Conservation (phyloP, 192 early-diverging fungal genomes). For the Entophlyctis helioformis region DNA sequence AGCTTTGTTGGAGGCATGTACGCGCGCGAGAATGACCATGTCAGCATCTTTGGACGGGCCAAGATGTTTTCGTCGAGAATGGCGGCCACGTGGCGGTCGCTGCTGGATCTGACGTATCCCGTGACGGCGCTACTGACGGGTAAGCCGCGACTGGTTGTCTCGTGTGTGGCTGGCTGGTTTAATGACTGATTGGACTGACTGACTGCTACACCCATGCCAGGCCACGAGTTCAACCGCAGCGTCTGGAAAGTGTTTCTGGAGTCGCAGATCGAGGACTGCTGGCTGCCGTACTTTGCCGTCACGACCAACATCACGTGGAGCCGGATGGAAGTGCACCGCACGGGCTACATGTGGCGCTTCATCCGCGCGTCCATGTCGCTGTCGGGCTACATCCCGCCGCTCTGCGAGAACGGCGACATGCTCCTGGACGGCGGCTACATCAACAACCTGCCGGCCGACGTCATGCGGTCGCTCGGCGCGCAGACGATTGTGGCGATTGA, state of each 20-base stretch:
- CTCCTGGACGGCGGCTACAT: slow-evolving; percentile 98
- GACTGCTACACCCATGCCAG: slow-evolving; percentile 13
- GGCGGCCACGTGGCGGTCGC: slow-evolving; percentile 73
- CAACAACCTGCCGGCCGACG: slow-evolving; percentile 89
- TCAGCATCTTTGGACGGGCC: slow-evolving; percentile 73
- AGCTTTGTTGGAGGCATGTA: slow-evolving; percentile 92
- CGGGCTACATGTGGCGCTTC: slow-evolving; percentile 94
- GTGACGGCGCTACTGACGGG: slow-evolving; percentile 81
- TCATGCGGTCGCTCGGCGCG: slow-evolving; percentile 64
- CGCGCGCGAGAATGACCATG: slow-evolving; percentile 76
- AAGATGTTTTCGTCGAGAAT: slow-evolving; percentile 73
- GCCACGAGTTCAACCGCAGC: slow-evolving; percentile 90
- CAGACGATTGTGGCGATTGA: slow-evolving; percentile 89
- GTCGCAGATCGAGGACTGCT: slow-evolving; percentile 93
- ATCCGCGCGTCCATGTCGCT: slow-evolving; percentile 97
- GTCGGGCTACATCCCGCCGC: slow-evolving; percentile 86
- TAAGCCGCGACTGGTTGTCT: slow-evolving; percentile 4
- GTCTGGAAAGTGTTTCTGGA: slow-evolving; percentile 94
- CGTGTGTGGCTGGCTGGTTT: not conserved
- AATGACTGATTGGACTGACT: not conserved
- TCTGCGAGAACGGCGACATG: slow-evolving; percentile 94
- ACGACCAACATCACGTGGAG: slow-evolving; percentile 96
- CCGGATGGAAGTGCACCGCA: slow-evolving; percentile 80
- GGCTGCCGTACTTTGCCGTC: slow-evolving; percentile 91
- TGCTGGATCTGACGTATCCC: slow-evolving; percentile 93